A percentile compares a stretch with the other conserved stretches of the same genome.
These are phyloP conservation scores for Suillus hirtellus DNA, from an alignment of 768 basidiomycete genomes.

Conservation along the genomic window DNA sequence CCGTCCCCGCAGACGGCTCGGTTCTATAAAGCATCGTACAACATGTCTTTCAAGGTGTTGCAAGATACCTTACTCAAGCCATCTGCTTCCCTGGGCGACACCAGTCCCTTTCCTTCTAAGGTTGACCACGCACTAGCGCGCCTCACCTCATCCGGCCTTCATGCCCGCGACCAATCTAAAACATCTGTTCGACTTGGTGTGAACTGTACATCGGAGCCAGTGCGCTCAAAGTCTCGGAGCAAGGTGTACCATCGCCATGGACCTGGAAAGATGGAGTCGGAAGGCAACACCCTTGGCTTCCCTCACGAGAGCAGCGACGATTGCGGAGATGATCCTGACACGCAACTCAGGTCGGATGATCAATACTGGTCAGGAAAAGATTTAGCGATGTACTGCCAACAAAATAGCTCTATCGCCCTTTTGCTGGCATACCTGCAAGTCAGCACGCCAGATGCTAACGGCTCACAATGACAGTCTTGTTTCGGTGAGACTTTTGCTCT, in stretches of 20 bases:
- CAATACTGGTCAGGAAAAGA: constrained; percentile 80
- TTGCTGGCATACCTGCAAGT: constrained; percentile 68
- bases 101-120: constrained; percentile 27
- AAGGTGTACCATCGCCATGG: constrained; percentile 64
- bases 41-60: constrained; percentile 78
- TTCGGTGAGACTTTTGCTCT: constrained; percentile 24
- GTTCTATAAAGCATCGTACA: constrained; percentile 67
- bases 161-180: constrained; percentile 13
- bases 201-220: constrained; percentile 39
- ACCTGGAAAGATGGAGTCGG: constrained; percentile 63
- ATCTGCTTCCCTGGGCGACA: constrained; percentile 20
- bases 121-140: constrained; percentile 38
- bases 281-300: constrained; percentile 34
- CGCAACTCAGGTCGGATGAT: constrained; percentile 41
- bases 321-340: constrained; percentile 32
- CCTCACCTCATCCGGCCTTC: constrained; percentile 18
- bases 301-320: constrained; percentile 33
- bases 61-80: constrained; percentile 76
- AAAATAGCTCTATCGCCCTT: constrained; percentile 83
- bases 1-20: constrained; percentile 39
- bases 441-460: constrained; percentile 41
- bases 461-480: constrained; percentile 23
- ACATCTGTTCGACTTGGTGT: neutral
- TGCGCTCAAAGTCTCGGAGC: constrained; percentile 71
- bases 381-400: constrained; percentile 79